Base-by-base conservation (phyloP, 345 rosid species). In the Cardamine occulta region DNA sequence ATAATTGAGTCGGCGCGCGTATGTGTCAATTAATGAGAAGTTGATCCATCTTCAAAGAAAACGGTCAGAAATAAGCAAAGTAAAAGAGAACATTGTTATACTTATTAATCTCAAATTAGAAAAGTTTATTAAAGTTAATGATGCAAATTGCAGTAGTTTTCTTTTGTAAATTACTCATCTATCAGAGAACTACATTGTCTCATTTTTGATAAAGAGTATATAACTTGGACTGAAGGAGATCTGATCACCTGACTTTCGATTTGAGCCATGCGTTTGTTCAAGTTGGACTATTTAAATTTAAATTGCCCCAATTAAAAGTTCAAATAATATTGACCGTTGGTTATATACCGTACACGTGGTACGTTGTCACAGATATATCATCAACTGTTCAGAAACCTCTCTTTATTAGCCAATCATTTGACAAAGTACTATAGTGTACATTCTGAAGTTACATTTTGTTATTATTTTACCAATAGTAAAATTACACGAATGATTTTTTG, bases 321-420 rank as follows among this genome's bases (percentile, higher is more conserved):
- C 59, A 17, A 58, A 56, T 10, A 2, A 29, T 21, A 42, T 24
- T 54, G 78, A 65, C 72, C 59, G 40, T 57, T 66, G n/a, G 40
- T 58, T 26, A 19, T 7, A 18, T 28, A 67, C 53, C 68, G 79
- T 67, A 67, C 73, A 75, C 73, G 79, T 75, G 68, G 62, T 66
- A 66, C 60, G 1, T 29, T 45, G 15, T 64, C 49, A 23, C 49
- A 32, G 12, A 57, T 31, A 8, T 18, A 48, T 11, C 6, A 29
- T 63, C 35, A 42, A 73, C 17, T 35, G 52, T n/a, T 37, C 40
- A 19, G 40, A 74, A 45, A 8, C 42, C 35, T 58, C 66, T 58
- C 8, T 9, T 37, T 48, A 65, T 35, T 51, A 57, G 17, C 19
- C 62, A 74, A 48, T 45, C 66, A 45, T 74, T 28, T 15, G 42